These are phyloP conservation scores for Thuja plicata DNA, from an alignment of 83 land plant genomes.

Conservation along the genomic window DNA sequence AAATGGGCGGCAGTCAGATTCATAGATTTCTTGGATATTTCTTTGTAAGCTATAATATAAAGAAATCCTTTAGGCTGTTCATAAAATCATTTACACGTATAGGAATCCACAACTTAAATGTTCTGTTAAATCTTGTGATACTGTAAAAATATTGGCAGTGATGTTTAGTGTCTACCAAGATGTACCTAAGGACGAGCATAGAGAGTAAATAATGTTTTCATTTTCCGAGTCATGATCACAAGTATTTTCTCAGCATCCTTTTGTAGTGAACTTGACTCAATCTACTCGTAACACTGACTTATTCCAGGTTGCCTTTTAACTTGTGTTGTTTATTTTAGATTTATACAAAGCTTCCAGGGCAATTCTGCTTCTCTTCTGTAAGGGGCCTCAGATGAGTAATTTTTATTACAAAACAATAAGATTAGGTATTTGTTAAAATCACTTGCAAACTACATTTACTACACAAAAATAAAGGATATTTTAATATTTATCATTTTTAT, in stretches of 20 bases:
- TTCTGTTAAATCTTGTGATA: background rate
- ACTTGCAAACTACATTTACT: too few relatives aligned
- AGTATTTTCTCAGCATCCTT: background rate
- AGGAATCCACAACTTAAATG: background rate
- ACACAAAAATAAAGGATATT: too few relatives aligned
- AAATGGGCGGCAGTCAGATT: background rate
- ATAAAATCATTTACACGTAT: background rate
- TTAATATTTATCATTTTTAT: too few relatives aligned
- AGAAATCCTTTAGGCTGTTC: background rate
- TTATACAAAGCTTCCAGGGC: too few relatives aligned
- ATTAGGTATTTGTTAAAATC: too few relatives aligned
- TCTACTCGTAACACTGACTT: too few relatives aligned
- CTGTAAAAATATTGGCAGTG: background rate
- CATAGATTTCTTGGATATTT: background rate
- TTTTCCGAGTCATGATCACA: background rate
- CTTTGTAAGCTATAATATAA: background rate
- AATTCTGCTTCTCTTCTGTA: too few relatives aligned
- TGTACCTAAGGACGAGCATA: background rate
- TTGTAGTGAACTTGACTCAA: background rate
- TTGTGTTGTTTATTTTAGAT: too few relatives aligned
- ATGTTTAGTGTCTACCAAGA: background rate
- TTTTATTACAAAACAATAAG: too few relatives aligned
- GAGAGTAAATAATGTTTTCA: background rate
- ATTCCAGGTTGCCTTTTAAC: too few relatives aligned
- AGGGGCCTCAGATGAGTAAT: too few relatives aligned